phyloP scores from a whole-genome alignment of 345 rosid genomes.

The Noccaea bulbosa region DNA sequence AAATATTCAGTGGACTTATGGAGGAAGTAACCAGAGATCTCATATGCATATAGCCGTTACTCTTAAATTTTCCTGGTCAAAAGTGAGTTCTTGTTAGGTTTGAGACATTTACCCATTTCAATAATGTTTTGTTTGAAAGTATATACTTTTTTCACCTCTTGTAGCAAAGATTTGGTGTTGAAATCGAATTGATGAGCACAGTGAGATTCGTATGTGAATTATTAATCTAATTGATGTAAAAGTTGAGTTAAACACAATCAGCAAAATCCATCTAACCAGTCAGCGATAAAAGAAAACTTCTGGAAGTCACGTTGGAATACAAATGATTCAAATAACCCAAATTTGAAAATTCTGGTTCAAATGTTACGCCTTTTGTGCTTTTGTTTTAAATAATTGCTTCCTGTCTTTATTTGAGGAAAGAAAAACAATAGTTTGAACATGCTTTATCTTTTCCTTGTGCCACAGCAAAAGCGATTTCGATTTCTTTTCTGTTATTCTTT shows the following conservation, averaged over 20 bases:
- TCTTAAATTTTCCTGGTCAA: neutral
- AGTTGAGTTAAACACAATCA: neutral
- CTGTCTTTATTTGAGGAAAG: neutral
- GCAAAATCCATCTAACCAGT: neutral
- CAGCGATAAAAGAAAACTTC: neutral
- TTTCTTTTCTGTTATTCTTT: slow-evolving; percentile 39
- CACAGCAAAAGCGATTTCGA: slow-evolving; percentile 34
- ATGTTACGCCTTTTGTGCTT: slow-evolving; percentile 34
- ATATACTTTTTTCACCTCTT: neutral
- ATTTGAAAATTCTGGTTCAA: slow-evolving; percentile 34
- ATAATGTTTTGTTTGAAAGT: slow-evolving; percentile 23
- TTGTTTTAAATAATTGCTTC: slow-evolving; percentile 25
- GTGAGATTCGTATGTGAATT: slow-evolving; percentile 5
- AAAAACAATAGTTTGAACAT: slow-evolving; percentile 30
- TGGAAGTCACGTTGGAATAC: slow-evolving; percentile 5
- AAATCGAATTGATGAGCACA: neutral
- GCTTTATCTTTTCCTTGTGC: slow-evolving; percentile 45
- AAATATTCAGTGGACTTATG: slow-evolving; percentile 62
- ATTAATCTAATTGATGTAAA: neutral
- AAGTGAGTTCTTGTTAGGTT: slow-evolving; percentile 16
- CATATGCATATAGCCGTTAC: slow-evolving; percentile 37
- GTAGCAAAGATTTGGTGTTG: slow-evolving; percentile 4
- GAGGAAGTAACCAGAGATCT: slow-evolving; percentile 73
- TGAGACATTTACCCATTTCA: slow-evolving; percentile 7
- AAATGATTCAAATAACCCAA: slow-evolving; percentile 5